Evolutionary conservation across 495 filamentous ascomycete species (phyloP).

Genomic region (Penicillium bialowiezense): DNA sequence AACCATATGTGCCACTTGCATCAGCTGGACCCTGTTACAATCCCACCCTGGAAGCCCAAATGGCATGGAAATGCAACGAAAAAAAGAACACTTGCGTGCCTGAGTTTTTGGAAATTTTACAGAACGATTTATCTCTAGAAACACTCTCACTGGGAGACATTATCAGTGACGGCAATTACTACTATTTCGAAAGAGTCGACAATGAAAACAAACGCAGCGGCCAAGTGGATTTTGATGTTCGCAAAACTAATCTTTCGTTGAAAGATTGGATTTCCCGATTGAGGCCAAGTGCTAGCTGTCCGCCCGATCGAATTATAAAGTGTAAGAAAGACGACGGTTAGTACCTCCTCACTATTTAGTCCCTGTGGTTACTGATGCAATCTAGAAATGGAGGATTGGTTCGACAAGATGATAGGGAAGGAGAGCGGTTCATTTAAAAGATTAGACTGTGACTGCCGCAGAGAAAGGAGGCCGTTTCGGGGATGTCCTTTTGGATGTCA

Average conservation of each 20-base stretch:
- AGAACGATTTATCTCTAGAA: slow-evolving; percentile 13
- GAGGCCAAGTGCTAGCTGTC: slow-evolving; percentile 5
- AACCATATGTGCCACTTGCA: slow-evolving; percentile 6
- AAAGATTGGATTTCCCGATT: slow-evolving; percentile 13
- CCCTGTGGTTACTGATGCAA: slow-evolving; percentile 8
- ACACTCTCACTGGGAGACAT: slow-evolving; percentile 12
- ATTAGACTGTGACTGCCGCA: slow-evolving; percentile 14
- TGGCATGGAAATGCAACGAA: slow-evolving; percentile 12
- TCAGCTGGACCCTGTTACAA: slow-evolving; percentile 1
- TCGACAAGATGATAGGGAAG: slow-evolving; percentile 15
- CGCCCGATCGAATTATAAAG: slow-evolving; percentile 4
- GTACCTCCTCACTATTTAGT: slow-evolving; percentile 5
- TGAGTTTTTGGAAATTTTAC: slow-evolving; percentile 11
- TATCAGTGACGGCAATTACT: slow-evolving; percentile 15
- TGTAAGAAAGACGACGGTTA: slow-evolving; percentile 11
- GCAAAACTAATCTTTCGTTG: slow-evolving; percentile 7
- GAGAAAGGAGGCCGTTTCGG: slow-evolving; percentile 1
- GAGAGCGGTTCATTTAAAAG: slow-evolving; percentile 11
- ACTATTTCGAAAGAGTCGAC: slow-evolving; percentile 12
- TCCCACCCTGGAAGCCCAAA: slow-evolving; percentile 6
- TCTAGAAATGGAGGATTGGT: slow-evolving; percentile 14
- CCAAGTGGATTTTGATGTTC: slow-evolving; percentile 13
- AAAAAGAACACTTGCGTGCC: slow-evolving; percentile 13
- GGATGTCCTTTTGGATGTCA: slow-evolving; percentile 15
- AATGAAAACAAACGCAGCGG: not conserved